Conservation (phyloP, 441 rosid genomes). For the Eutrema salsugineum region DNA sequence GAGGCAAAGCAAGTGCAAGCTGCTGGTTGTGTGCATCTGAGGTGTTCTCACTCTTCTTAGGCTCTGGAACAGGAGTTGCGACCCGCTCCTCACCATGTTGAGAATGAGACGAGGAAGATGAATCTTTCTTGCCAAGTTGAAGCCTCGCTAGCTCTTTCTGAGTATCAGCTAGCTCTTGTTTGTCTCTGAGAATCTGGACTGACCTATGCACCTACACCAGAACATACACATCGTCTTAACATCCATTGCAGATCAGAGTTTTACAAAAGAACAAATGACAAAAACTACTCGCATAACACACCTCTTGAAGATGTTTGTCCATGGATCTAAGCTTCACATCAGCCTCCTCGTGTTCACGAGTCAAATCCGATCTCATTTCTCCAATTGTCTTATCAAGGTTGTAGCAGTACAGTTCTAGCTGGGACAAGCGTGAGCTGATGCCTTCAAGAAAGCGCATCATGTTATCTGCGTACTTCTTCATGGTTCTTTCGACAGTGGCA, state of each 20-base stretch:
- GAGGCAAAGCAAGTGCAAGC: constrained; percentile 85
- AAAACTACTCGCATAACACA: constrained; percentile 19
- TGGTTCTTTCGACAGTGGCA: constrained; percentile 58
- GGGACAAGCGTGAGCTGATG: constrained; percentile 86
- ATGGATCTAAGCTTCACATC: constrained; percentile 79
- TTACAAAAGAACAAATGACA: not conserved
- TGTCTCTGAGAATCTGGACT: constrained; percentile 93
- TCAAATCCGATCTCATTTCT: constrained; percentile 77
- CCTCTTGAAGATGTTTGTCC: constrained; percentile 97
- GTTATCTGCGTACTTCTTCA: constrained; percentile 75
- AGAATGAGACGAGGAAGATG: constrained; percentile 64
- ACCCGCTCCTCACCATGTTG: constrained; percentile 68
- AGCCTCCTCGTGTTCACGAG: constrained; percentile 64
- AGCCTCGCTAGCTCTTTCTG: constrained; percentile 90
- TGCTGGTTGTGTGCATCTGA: constrained; percentile 75
- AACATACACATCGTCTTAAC: not conserved
- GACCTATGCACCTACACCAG: constrained; percentile 80
- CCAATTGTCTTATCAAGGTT: constrained; percentile 91
- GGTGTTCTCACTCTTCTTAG: constrained; percentile 47
- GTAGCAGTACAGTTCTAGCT: constrained; percentile 82
- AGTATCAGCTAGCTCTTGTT: constrained; percentile 89
- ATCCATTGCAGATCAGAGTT: not conserved
- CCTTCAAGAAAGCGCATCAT: constrained; percentile 92
- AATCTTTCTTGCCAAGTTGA: constrained; percentile 82
- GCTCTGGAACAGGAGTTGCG: constrained; percentile 52